Evolutionary conservation across 352 stramenopile genomes (phyloP), one percentile per base, ranked within the genome.

Genomic region (Paralagenidium karlingii): DNA sequence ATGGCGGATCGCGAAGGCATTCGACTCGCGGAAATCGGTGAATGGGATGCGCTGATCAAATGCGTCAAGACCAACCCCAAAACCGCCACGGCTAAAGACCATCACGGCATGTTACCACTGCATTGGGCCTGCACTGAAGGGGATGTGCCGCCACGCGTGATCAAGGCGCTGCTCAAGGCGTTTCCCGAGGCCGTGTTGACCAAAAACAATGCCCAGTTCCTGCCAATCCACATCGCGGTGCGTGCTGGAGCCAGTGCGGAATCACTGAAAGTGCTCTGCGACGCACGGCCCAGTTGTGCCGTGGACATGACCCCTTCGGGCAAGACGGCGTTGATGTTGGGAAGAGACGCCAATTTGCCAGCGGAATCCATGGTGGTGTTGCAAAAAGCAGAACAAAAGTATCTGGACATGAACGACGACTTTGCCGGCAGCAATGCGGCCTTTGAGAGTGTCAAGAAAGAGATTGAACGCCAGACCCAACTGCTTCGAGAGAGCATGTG

Each of bases 91-190:
- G 73, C 87, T 47, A 76, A 77, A 27, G 76, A 90, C 52, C 76
- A 86, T 41, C 75, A 90, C 46, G 76, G 76, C 24, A 89, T 89
- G 76, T 45, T 87, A 45, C 76, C 76, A 27, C 51, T 89, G 16
- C 76, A 89, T 54, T 89, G 76, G 76, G 76, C 76, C 18, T 89
- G 76, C 34, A 86, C 73, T 0, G 76, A 90, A 49, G 55, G 82
- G 45, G 71, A 90, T 42, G 73, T 75, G n/a, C 66, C 69, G 3
- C 41, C 69, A 3, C 62, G 55, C 11, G 68, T 75, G 3, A 57
- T 90, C 37, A 50, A 59, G 0, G 66, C 70, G 33, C 55, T 90
- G 28, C 60, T 90, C 9, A 47, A 68, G 12, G 76, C 70, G 5
- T 90, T 76, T n/a, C 76, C 76, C 0, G 68, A 85, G 33, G 76